These are phyloP conservation scores for Trichoderma sp. DNA, from an alignment of 2,329 filamentous ascomycete species.

Conservation along the genomic window DNA sequence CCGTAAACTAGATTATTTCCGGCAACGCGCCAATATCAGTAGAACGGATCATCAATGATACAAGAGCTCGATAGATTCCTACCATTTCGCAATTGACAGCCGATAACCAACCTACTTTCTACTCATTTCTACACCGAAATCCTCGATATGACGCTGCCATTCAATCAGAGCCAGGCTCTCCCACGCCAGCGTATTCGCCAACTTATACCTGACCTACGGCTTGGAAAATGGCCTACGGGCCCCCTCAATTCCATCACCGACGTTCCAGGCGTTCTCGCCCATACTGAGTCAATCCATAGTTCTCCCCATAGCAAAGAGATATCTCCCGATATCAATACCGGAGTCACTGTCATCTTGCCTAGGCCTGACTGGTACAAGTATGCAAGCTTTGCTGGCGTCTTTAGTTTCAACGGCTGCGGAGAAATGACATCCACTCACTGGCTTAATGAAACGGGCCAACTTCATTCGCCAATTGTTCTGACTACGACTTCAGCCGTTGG, in stretches of 20 bases:
- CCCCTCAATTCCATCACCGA: constrained; percentile 54
- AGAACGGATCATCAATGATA: background rate
- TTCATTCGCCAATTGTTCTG: constrained; percentile 61
- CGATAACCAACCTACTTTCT: too few relatives aligned
- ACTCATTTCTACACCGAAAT: too few relatives aligned
- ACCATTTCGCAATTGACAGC: background rate
- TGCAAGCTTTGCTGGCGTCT: constrained; percentile 53
- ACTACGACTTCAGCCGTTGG: constrained; percentile 62
- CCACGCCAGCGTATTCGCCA: constrained; percentile 43
- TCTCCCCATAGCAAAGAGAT: constrained; percentile 48
- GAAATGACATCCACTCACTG: constrained; percentile 64
- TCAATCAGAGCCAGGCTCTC: background rate
- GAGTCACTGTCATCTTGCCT: constrained; percentile 53
- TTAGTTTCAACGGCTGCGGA: constrained; percentile 65
- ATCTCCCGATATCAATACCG: constrained; percentile 49
- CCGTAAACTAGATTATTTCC: background rate
- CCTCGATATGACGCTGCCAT: background rate
- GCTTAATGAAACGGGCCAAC: constrained; percentile 62
- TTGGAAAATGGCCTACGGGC: constrained; percentile 48
- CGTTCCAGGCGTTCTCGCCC: constrained; percentile 50
- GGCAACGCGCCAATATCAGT: background rate
- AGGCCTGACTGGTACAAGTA: constrained; percentile 47
- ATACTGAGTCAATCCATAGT: constrained; percentile 44
- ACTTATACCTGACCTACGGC: constrained; percentile 46
- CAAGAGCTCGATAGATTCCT: background rate